Evolutionary conservation across 73 alveolate species (phyloP).

Genomic region (Paramecium octaurelia): DNA sequence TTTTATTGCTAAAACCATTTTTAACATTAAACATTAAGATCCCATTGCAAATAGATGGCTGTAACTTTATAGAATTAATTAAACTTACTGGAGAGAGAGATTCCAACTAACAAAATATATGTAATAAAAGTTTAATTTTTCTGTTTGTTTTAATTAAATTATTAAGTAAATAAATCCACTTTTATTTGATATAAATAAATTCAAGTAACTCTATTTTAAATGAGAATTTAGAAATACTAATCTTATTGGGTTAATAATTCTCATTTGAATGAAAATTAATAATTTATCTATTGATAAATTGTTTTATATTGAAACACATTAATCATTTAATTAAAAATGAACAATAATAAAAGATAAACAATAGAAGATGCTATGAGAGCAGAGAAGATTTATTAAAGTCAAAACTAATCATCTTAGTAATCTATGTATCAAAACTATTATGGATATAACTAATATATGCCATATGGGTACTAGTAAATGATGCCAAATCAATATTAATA

Average conservation of each 20-base stretch:
- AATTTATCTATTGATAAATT: not conserved
- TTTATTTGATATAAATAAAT: too few species aligned
- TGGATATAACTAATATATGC: conserved; percentile 2
- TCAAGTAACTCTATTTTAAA: too few species aligned
- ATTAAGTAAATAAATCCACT: too few species aligned
- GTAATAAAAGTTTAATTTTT: too few species aligned
- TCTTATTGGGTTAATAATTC: not conserved
- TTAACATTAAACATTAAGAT: too few species aligned
- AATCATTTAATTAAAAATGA: not conserved
- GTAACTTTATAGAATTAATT: too few species aligned
- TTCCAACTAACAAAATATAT: too few species aligned
- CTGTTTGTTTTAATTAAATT: too few species aligned
- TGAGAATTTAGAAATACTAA: not conserved
- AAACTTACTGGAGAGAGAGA: too few species aligned
- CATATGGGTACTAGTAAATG: not conserved
- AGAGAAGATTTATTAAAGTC: not conserved
- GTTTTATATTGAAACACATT: not conserved
- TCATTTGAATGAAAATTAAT: not conserved
- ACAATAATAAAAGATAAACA: not conserved
- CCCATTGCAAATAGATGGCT: too few species aligned
- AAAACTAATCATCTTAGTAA: not conserved
- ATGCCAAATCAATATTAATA: not conserved
- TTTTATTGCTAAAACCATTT: not conserved
- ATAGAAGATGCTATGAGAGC: conserved; percentile 46
- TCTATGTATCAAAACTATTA: not conserved